These are phyloP conservation scores for Cyclotella kingstonii DNA, from an alignment of 108 stramenopile genomes.

Conservation along the genomic window DNA sequence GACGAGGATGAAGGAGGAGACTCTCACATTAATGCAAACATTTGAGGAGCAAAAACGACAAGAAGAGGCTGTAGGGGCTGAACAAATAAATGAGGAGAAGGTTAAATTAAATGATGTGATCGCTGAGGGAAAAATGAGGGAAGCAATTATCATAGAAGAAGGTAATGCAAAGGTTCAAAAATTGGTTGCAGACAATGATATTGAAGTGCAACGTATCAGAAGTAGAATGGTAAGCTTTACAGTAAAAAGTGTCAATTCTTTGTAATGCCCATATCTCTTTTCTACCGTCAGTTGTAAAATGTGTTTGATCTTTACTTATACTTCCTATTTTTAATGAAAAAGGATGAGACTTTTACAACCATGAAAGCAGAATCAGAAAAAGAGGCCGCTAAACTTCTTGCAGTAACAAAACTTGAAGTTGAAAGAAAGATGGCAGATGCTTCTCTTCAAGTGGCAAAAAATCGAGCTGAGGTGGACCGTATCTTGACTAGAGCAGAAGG, in stretches of 20 bases:
- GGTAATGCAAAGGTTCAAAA: slow-evolving; percentile 14
- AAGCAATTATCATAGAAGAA: slow-evolving; percentile 20
- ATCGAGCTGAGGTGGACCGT: slow-evolving; percentile 17
- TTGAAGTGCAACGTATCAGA: slow-evolving; percentile 25
- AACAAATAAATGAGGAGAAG: slow-evolving; percentile 21
- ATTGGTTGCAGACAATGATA: slow-evolving; percentile 13
- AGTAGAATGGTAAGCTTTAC: slow-evolving; percentile 11
- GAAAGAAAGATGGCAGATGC: slow-evolving; percentile 16
- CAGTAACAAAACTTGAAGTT: slow-evolving; percentile 29
- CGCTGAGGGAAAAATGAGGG: slow-evolving; percentile 15
- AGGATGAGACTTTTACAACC: slow-evolving; percentile 19
- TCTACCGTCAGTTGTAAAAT: not conserved
- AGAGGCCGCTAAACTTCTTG: slow-evolving; percentile 15
- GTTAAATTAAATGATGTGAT: slow-evolving; percentile 29
- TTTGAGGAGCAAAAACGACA: slow-evolving; percentile 18
- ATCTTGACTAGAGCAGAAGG: slow-evolving; percentile 23
- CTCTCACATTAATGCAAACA: slow-evolving; percentile 24
- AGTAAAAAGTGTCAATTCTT: not conserved
- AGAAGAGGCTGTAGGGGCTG: slow-evolving; percentile 13
- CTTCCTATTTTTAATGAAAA: not conserved
- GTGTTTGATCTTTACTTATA: not conserved
- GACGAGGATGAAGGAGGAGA: slow-evolving; percentile 28
- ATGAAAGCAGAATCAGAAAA: slow-evolving; percentile 17
- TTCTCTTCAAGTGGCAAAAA: slow-evolving; percentile 9
- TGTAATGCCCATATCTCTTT: not conserved